A percentile compares a stretch with the other conserved stretches of the same genome.
These are phyloP conservation scores for Pichia inconspicua DNA, from an alignment of 1,139 yeast species.

Conservation along the genomic window DNA sequence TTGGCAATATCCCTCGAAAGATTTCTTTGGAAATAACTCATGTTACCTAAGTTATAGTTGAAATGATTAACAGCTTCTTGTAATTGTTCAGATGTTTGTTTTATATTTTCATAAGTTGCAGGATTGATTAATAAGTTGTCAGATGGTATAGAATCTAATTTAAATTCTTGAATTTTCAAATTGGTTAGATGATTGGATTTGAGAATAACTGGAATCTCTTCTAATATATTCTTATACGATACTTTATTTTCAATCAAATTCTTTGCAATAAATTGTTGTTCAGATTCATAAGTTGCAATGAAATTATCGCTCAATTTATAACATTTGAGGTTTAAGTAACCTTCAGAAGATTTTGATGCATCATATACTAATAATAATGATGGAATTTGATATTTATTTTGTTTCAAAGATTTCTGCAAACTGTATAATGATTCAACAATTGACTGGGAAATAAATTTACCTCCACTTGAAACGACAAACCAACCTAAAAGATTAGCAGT, in stretches of 20 bases:
- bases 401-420: conserved; percentile 46
- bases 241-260: conserved; percentile 54
- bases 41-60: conserved; percentile 75
- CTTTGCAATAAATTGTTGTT: conserved; percentile 59
- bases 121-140: conserved; percentile 32
- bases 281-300: conserved; percentile 38
- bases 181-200: conserved; percentile 50
- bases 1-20: conserved; percentile 63
- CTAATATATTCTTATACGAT: conserved; percentile 62
- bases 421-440: conserved; percentile 57
- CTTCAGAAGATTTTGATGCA: conserved; percentile 57
- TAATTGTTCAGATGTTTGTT: conserved; percentile 51
- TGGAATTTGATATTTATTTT: conserved; percentile 39
- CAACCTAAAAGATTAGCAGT: conserved; percentile 77
- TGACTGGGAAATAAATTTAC: conserved; percentile 59
- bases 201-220: conserved; percentile 61
- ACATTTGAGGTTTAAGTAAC: conserved; percentile 55
- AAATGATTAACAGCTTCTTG: conserved; percentile 71
- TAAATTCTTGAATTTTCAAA: conserved; percentile 24
- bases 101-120: conserved; percentile 30
- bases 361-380: conserved; percentile 63
- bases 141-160: conserved; percentile 15
- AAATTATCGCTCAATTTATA: conserved; percentile 61
- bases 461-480: conserved; percentile 67
- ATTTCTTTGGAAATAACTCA: conserved; percentile 77